Evolutionary conservation across 345 rosid genomes (phyloP).

Genomic region (Eutrema yunnanense): DNA sequence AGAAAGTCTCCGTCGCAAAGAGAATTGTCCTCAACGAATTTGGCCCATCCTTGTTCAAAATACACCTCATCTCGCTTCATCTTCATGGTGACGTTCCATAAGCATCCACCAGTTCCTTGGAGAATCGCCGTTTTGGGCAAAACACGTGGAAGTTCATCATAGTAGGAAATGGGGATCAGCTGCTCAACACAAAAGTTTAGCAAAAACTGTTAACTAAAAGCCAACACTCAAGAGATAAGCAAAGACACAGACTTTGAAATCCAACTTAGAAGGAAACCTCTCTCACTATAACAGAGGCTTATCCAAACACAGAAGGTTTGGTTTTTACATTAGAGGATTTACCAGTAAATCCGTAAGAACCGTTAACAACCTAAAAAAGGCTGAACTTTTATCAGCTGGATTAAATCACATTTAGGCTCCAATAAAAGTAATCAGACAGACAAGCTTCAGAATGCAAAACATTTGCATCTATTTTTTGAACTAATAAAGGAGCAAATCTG

Average conservation of each 20-base stretch:
- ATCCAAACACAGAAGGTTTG: background rate
- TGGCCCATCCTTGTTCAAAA: background rate
- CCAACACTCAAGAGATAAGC: background rate
- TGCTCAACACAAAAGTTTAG: background rate
- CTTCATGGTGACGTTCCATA: background rate
- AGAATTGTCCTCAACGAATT: background rate
- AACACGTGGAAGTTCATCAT: background rate
- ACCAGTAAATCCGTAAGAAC: too few species aligned
- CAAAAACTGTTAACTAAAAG: background rate
- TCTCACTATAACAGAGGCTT: background rate
- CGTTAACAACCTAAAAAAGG: too few species aligned
- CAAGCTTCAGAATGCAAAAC: background rate
- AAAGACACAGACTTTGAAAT: background rate
- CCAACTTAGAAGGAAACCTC: background rate
- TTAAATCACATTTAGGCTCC: background rate
- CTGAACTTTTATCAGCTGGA: background rate
- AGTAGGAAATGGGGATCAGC: constrained; percentile 7
- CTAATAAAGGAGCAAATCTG: background rate
- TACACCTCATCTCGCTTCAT: background rate
- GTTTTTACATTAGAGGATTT: background rate
- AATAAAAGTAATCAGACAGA: background rate
- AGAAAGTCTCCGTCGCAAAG: background rate
- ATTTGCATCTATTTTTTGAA: background rate
- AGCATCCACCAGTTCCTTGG: constrained; percentile 11
- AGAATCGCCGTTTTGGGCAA: constrained; percentile 9